These are phyloP conservation scores for Cocos nucifera DNA, from an alignment of 176 grass and related monocot genomes.

Conservation along the genomic window DNA sequence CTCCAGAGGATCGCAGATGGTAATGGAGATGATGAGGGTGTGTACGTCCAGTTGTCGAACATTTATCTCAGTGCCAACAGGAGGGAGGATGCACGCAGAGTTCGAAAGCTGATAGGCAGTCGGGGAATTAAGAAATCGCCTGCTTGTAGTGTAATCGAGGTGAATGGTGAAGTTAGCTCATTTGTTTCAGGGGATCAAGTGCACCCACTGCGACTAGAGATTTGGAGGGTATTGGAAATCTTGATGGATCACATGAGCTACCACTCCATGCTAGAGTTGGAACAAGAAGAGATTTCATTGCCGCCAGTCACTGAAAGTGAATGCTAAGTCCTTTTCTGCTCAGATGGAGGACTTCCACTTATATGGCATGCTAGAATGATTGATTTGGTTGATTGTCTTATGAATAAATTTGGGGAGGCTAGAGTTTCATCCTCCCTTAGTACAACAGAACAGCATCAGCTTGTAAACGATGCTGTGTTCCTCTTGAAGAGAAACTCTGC, in stretches of 20 bases:
- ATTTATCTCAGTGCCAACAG: slow-evolving; percentile 63
- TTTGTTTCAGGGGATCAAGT: slow-evolving; percentile 64
- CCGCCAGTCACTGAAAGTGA: too few species aligned
- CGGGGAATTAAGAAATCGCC: slow-evolving; percentile 52
- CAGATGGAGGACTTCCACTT: too few species aligned
- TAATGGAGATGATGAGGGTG: slow-evolving; percentile 43
- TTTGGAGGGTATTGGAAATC: slow-evolving; percentile 43
- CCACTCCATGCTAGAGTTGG: too few species aligned
- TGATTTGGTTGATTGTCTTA: too few species aligned
- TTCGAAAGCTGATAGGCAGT: slow-evolving; percentile 53
- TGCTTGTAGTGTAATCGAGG: slow-evolving; percentile 41
- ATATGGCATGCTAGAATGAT: too few species aligned
- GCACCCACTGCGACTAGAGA: slow-evolving; percentile 40
- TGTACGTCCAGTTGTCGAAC: slow-evolving; percentile 70
- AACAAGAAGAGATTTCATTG: too few species aligned
- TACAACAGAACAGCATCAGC: too few species aligned
- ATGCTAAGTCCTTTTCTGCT: too few species aligned
- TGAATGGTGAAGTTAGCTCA: slow-evolving; percentile 47
- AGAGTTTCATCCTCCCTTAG: too few species aligned
- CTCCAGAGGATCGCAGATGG: slow-evolving; percentile 28
- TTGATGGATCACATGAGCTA: slow-evolving; percentile 50
- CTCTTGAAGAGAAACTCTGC: too few species aligned
- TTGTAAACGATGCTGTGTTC: too few species aligned
- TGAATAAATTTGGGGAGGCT: too few species aligned
- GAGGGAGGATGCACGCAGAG: slow-evolving; percentile 51